Conservation (phyloP, 2,329 filamentous ascomycete species). For the Fusarium circinatum region DNA sequence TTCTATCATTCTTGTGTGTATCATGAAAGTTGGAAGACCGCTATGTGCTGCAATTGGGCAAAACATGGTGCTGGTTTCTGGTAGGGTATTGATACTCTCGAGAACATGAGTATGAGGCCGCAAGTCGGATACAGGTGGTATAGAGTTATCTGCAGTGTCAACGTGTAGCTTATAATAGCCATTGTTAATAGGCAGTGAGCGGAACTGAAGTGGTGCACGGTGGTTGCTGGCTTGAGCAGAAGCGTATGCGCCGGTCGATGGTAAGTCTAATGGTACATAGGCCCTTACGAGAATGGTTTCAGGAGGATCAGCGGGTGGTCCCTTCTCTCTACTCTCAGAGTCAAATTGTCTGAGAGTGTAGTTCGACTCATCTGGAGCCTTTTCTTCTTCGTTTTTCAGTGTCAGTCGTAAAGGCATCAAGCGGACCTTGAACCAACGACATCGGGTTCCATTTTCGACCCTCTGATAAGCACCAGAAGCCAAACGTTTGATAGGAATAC, state of each 20-base stretch:
- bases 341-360: constrained; percentile 11
- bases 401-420: constrained; percentile 9
- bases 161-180: background rate
- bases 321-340: background rate
- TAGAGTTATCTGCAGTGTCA: background rate
- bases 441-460: constrained; percentile 8
- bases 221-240: background rate
- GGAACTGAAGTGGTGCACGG: background rate
- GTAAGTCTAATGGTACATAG: constrained; percentile 1
- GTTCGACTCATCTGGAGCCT: background rate
- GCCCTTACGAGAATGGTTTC: constrained; percentile 3
- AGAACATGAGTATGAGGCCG: background rate
- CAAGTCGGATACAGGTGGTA: background rate
- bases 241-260: background rate
- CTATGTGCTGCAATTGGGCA: accelerated
- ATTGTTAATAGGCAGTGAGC: background rate
- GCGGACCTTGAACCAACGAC: constrained; percentile 9
- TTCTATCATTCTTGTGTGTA: background rate
- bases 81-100: background rate
- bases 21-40: background rate
- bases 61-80: background rate
- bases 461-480: background rate
- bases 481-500: constrained; percentile 10
- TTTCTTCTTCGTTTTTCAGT: constrained; percentile 1
- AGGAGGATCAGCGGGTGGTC: constrained; percentile 12